Percentiles rank a stretch among this genome's conserved stretches.
These are phyloP conservation scores for Austroboletus novae-zelandiae DNA, from an alignment of 1,284 basidiomycete genomes.

Conservation along the genomic window DNA sequence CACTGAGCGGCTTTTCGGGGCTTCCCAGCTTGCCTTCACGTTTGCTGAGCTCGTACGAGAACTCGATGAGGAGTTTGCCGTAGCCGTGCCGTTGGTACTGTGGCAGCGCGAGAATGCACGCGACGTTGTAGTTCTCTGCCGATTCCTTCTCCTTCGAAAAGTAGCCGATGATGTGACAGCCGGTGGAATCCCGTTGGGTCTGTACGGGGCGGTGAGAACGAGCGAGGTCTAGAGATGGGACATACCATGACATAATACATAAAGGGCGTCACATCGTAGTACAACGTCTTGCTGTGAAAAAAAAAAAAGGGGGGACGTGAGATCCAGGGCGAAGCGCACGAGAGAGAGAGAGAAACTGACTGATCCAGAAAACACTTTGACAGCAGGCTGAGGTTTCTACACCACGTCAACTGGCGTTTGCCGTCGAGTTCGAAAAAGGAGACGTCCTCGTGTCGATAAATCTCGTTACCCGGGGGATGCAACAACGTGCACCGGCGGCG, in stretches of 20 bases:
- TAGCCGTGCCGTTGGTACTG: conserved; percentile 97
- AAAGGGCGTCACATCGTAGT: conserved; percentile 99
- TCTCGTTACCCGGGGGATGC: conserved; percentile 99
- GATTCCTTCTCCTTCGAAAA: conserved; percentile 99
- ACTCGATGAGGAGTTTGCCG: conserved; percentile 95
- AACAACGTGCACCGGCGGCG: conserved; percentile 88
- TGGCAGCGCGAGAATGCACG: conserved; percentile 96
- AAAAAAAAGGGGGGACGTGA: conserved; percentile 20
- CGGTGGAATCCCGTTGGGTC: conserved; percentile 85
- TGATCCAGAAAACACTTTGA: conserved; percentile 99
- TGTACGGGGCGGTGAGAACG: conserved; percentile 28
- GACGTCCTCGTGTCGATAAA: conserved; percentile 95
- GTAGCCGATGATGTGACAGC: conserved; percentile 96
- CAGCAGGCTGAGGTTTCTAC: conserved; percentile 93
- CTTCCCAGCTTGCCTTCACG: conserved; percentile 94
- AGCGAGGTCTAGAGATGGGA: conserved; percentile 16
- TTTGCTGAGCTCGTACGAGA: conserved; percentile 97
- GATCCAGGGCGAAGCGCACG: conserved; percentile 6
- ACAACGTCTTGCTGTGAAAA: conserved; percentile 84
- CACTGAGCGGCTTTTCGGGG: conserved; percentile 96
- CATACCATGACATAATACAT: conserved; percentile 97
- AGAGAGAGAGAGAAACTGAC: conserved; percentile 44
- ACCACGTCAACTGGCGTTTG: conserved; percentile 93
- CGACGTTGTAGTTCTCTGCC: conserved; percentile 97
- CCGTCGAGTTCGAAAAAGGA: conserved; percentile 99